Base-by-base conservation (phyloP, 495 filamentous ascomycete species). In the Bacidia gigantensis region DNA sequence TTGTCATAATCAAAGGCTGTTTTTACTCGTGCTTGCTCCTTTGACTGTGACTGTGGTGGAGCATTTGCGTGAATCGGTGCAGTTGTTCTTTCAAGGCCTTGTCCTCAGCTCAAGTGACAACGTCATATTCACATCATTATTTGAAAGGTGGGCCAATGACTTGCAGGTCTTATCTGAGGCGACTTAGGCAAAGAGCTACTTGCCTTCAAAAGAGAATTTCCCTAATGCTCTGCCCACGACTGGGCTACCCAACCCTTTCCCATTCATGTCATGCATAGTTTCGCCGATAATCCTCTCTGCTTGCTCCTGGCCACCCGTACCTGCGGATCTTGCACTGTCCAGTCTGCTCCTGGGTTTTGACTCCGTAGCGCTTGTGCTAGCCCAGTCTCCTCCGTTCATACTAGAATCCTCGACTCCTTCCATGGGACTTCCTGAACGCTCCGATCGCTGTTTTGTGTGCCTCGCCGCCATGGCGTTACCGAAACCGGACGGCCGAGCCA, bases 291-390 rank as follows among this genome's bases (percentile, higher is more conserved):
- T 56, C 21, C 40, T 56, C 24, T 65, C 59, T 1, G 61, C 61
- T 51, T 62, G 61, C 39, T 61, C 56, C 12, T 39, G 47, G 11
- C 41, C 40, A 14, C 44, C 57, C 35, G 44, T 41, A 5, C 29
- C 25, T 3, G 23, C 38, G 12, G n/a, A 49, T 23, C 26, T 50
- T 20, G 42, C 21, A 26, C 22, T 3, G 25, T 47, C 32, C 3
- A 14, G 20, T 21, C 68, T 64, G 22, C 60, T 67, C 39, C 70
- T 51, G 5, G 72, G 71, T 25, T 69, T 77, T 2, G 75, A 78
- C 58, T 80, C 76, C 11, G 76, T 64, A 26, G 66, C 52, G 57
- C 78, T 76, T 58, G 73, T 77, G 22, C 73, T 78, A 68, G 78
- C 72, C 2, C 75, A 72, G 64, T 78, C 71, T 20, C 78, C 62